Evolutionary conservation across 2,329 filamentous ascomycete genomes (phyloP), one percentile per base, ranked within the genome.

Genomic region (Mycogone perniciosa): DNA sequence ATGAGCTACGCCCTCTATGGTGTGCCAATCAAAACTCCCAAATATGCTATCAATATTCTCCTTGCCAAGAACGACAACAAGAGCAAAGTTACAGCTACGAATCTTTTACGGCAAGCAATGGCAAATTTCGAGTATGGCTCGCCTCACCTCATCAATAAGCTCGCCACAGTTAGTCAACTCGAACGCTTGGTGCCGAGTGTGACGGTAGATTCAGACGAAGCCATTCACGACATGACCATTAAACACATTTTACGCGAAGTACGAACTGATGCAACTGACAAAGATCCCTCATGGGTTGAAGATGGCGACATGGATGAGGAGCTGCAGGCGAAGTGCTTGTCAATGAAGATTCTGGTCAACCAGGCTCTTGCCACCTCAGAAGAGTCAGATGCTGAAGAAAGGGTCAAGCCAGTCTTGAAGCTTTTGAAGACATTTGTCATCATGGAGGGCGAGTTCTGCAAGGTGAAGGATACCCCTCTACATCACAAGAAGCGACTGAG

Each of bases 31-130:
- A 85, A 85, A 64, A 88, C 89, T 7, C 89, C 92, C 26, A 99
- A 99, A 68, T 90, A 97, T 70, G 93, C 93, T 0, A 84, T 97
- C 44, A 91, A 89, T 30, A 90, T 99, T 57, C 76, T 99, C 48
- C 82, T 96, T 68, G 84, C 88, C 34, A 85, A 84, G 59, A 75
- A 76, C 42, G 77, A 82, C 26, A 83, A 91, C 46, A 93, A 89
- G 66, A 86, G 77, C 58, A 70, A 91, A 62, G 86, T 95, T 72
- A 88, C 89, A 53, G 88, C 89, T 6, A 90, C 86, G 48, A 90
- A 95, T 59, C 77, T 99, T 8, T 70, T 96, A 6, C 80, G 85
- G 50, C 87, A 85, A 64, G 85, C 85, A 53, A 80, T 88, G 57
- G 83, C 88, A 57, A 79, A 82, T 46, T 91, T 88, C 75, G 75